phyloP scores from a whole-genome alignment of 257 asterid genomes.

The Capsicum chinense region DNA sequence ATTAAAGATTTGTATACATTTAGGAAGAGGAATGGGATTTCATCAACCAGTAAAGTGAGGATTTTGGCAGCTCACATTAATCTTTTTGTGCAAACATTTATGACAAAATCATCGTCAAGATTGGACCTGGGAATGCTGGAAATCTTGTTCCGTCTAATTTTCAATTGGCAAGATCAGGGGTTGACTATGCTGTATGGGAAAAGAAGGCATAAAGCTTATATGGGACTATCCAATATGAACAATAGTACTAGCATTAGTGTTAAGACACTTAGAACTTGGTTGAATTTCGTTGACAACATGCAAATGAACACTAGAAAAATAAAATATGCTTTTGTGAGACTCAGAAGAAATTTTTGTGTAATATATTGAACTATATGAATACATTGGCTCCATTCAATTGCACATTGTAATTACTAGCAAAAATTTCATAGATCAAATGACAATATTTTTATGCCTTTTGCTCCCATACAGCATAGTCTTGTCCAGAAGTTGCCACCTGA shows the following conservation, averaged over 20 bases:
- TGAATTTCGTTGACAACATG: too few species aligned
- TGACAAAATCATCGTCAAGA: slow-evolving; percentile 60
- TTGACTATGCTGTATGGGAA: slow-evolving; percentile 73
- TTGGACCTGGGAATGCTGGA: slow-evolving; percentile 66
- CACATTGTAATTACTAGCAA: neutral
- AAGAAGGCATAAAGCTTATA: slow-evolving; percentile 32
- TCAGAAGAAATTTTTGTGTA: neutral
- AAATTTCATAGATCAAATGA: neutral
- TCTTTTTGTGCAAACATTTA: slow-evolving; percentile 68
- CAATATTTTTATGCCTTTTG: slow-evolving; percentile 27
- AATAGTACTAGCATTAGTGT: too few species aligned
- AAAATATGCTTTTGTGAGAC: too few species aligned
- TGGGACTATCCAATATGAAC: neutral
- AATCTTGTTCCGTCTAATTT: slow-evolving; percentile 60
- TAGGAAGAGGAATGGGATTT: slow-evolving; percentile 61
- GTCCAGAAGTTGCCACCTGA: slow-evolving; percentile 57
- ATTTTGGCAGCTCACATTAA: slow-evolving; percentile 71
- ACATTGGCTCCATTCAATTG: neutral
- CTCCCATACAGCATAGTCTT: slow-evolving; percentile 73
- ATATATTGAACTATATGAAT: neutral
- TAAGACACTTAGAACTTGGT: too few species aligned
- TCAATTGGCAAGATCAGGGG: slow-evolving; percentile 56
- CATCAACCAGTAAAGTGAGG: slow-evolving; percentile 60
- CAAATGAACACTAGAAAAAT: too few species aligned
- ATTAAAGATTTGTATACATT: slow-evolving; percentile 53